Base-by-base conservation (phyloP, 177 flowering plant species). In the Vitis hybrid region DNA sequence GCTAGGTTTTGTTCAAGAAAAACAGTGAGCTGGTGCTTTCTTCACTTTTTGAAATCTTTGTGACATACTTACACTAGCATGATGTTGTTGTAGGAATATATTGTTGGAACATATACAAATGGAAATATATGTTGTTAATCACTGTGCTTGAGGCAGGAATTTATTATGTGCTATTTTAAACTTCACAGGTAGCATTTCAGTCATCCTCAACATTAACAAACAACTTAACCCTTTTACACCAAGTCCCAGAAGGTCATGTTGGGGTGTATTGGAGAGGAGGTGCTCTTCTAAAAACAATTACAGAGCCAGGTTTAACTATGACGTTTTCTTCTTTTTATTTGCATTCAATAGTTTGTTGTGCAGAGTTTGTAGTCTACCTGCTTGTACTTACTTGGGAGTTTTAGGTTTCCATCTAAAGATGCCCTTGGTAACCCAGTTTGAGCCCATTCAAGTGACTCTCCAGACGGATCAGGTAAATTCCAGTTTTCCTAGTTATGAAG, bases 211-310 rank as follows among this genome's bases (percentile, higher is more conserved):
- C 34, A 10, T 2, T 71, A 3, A 62, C 55, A 21, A 67, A 65
- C 59, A 77, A 79, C 71, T 79, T 87, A 17, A 80, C 89, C n/a
- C 81, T 89, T 48, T 62, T 94, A 66, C 99, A 94, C 73, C 95
- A 93, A 88, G 98, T 94, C 56, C 99, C 99, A 26, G 98, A 94
- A 85, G 99, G 99, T 60, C 98, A 94, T 84, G 98, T 94, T 69
- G 98, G 99, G 57, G 96, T 84, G 11, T 94, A 94, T 61, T 94
- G 98, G 98, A 88, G 90, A 82, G 98, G 98, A 9, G 98, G 98
- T 80, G 98, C 98, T 30, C 97, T 93, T 71, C 80, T 91, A 11
- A 71, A 87, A 30, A 79, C 88, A 62, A 85, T 90, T 39, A 91
- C 98, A 2, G 72, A 84, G 76, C 98, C 99, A 83, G 98, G 98